Evolutionary conservation across 768 basidiomycete genomes (phyloP), one percentile per base, ranked within the genome.

Genomic region (Suillus clintonianus): DNA sequence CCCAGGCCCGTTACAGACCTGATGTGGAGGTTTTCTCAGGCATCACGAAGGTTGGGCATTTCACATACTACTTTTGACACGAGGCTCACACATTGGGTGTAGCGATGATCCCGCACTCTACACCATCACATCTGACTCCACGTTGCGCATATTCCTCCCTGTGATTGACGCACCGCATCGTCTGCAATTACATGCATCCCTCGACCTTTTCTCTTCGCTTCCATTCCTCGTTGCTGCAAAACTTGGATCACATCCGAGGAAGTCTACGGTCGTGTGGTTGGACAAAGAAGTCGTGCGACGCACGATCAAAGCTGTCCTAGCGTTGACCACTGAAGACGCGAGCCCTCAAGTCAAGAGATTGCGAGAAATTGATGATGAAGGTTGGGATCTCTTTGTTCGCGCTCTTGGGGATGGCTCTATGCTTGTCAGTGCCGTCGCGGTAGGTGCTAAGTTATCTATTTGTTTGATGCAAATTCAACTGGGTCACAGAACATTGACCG

Each of bases 91-190:
- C 58, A 62, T 50, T 19, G 50, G 67, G 43, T 47, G 36, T 66
- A 92, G 92, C 47, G 88, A 90, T 69, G 91, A 93, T 71, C 79
- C 89, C 2, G 86, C 90, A 61, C 80, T 97, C 4, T 95, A 92
- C 72, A 95, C 94, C 41, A 84, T 92, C 64, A 94, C 95, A 15
- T 85, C 87, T 30, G 92, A 95, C 69, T 86, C 91, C 1, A 90
- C 89, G 5, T 74, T 97, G 41, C 88, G 95, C 27, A 87, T 97
- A 70, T 96, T 93, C 74, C 79, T 92, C 39, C 93, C 95, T 6
- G 92, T 97, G 14, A 78, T 97, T 51, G 95, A 97, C 73, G 86
- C 89, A 17, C 94, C 94, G 14, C 86, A 88, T 65, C 85, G 87
- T 71, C 82, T 97, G 45, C 95, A 97, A 74, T 83, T 97, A 5